Base-by-base conservation (phyloP, 2,329 filamentous ascomycete genomes). In the Talaromyces sp. region DNA sequence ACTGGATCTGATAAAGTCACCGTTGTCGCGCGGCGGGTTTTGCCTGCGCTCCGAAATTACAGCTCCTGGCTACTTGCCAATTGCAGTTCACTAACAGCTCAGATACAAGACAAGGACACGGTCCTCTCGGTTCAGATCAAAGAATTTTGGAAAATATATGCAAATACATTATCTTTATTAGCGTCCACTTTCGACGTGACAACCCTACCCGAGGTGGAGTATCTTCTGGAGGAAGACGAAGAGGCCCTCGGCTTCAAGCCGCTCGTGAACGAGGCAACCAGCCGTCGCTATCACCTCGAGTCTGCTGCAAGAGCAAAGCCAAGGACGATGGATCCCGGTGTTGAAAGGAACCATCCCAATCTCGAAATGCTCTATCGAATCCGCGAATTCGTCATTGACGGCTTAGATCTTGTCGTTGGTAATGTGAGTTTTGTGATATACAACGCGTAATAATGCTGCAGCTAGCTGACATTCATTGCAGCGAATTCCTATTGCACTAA, bases 191-290 rank as follows among this genome's bases (percentile, higher is more conserved):
- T 89, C 65, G 81, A 85, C 22, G 80, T 85, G 32, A 76, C 80
- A 55, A 77, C 82, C 49, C 77, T 90, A 32, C 80, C 82, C 2
- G 75, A 80, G 44, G 74, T 88, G 30, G 77, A 80, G 13, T 90
- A 91, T 70, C 78, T 90, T 67, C 78, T 91, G 3, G 84, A 88
- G 64, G 88, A 91, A 70, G 88, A 91, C 69, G 83, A 84, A 61
- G 84, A 86, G 59, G 88, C 84, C 3, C 77, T 89, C 63, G 86
- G 84, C 0, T 90, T 90, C 70, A 79, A 81, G 65, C 87, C 88
- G 0, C 74, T 90, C 25, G 75, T 82, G 51, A 78, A 79, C 36
- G 75, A 80, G 3, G 74, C 79, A 44, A 82, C 80, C 3, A 73
- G 71, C 62, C 80, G 81, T 54, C 77, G 83, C 58, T 86, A 86